phyloP scores from a whole-genome alignment of 371 early-diverging fungal species.

The Haplosporangium sp. region DNA sequence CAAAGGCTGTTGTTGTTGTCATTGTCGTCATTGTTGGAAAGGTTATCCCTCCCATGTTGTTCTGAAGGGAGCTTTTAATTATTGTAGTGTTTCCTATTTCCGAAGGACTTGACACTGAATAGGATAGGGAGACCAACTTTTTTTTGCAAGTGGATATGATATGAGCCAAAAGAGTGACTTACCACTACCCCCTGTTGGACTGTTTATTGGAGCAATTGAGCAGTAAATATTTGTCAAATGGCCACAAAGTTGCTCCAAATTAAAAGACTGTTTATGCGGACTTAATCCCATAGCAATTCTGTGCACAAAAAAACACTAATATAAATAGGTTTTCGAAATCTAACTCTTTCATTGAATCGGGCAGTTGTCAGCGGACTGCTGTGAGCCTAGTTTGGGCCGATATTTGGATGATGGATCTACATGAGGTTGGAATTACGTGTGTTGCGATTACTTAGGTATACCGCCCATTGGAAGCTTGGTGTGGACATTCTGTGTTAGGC shows the following conservation, averaged over 20 bases:
- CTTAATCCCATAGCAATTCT: background rate
- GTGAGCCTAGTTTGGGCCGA: slow-evolving; percentile 55
- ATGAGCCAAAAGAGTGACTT: no score
- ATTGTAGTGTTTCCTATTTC: no score
- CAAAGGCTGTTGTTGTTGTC: no score
- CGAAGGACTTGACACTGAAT: no score
- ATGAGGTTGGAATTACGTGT: slow-evolving; percentile 40
- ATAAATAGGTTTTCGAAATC: background rate
- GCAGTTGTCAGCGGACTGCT: slow-evolving; percentile 45
- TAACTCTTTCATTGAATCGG: slow-evolving; percentile 35
- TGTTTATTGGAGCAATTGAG: no score
- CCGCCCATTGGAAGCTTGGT: slow-evolving; percentile 56
- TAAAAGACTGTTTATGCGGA: background rate
- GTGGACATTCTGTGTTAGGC: slow-evolving; percentile 52
- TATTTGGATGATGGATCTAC: slow-evolving; percentile 53
- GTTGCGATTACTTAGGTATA: slow-evolving; percentile 54
- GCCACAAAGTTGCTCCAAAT: background rate
- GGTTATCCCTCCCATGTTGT: no score
- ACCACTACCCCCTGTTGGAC: no score
- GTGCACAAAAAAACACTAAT: background rate
- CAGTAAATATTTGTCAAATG: no score
- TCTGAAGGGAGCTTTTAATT: no score
- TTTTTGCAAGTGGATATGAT: no score
- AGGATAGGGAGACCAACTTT: no score
- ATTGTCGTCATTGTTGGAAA: no score